A percentile compares a stretch with the other conserved stretches of the same genome.
Conservation (phyloP, 805 yeast genomes). For the Sugiyamaella mastotermitis region DNA sequence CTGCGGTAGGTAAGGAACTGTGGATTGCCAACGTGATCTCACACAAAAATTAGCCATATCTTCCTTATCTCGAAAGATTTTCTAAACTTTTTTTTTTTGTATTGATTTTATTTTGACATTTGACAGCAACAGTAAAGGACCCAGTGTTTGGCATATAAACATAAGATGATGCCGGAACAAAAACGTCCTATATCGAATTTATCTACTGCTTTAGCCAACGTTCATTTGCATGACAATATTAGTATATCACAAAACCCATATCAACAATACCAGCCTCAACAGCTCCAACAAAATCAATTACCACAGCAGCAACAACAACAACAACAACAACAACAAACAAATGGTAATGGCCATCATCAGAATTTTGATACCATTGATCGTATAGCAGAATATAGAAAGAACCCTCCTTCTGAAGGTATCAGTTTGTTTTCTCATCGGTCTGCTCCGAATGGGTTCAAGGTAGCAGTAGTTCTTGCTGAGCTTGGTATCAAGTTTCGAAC, state of each 20-base stretch:
- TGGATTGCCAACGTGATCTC: too few relatives aligned
- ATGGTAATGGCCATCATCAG: constrained; percentile 5
- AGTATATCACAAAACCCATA: constrained; percentile 4
- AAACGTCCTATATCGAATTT: constrained; percentile 25
- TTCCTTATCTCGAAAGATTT: too few relatives aligned
- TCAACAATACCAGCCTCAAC: too few relatives aligned
- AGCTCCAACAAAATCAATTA: constrained; percentile 1
- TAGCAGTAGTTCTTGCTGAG: constrained; percentile 83
- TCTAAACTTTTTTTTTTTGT: too few relatives aligned
- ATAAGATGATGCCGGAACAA: constrained; percentile 11
- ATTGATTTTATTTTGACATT: too few relatives aligned
- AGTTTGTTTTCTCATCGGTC: constrained; percentile 75
- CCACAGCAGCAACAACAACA: not conserved
- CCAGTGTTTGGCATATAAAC: too few relatives aligned
- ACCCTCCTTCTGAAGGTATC: constrained; percentile 75
- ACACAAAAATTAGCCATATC: too few relatives aligned
- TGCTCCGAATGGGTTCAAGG: constrained; percentile 95
- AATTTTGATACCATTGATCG: constrained; percentile 29
- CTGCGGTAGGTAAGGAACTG: too few relatives aligned
- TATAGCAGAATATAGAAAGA: constrained; percentile 63
- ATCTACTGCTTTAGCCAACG: constrained; percentile 27
- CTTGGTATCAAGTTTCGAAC: constrained; percentile 74
- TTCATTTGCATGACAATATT: constrained; percentile 16
- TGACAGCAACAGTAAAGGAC: too few relatives aligned
- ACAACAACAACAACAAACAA: constrained; percentile 5